Conservation (phyloP, 306 rosid genomes). For the Sechiopsis laciniata region DNA sequence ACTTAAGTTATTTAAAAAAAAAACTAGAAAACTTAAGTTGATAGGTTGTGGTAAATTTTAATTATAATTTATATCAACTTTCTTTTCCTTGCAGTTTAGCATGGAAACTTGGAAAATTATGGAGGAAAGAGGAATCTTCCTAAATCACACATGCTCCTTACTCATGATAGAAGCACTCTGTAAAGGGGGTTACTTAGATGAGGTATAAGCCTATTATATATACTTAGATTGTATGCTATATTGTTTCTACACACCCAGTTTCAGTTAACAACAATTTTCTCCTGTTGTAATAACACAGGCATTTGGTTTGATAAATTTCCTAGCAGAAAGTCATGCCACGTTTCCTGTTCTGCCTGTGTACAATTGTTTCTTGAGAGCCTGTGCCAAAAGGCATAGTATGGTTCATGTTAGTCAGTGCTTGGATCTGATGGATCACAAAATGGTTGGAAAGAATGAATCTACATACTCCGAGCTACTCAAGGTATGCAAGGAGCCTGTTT, state of each 20-base stretch:
- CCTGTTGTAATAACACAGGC: slow-evolving; percentile 46
- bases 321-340: slow-evolving; percentile 41
- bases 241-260: background rate
- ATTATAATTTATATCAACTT: too few relatives aligned
- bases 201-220: slow-evolving; percentile 39
- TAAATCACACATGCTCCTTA: slow-evolving; percentile 40
- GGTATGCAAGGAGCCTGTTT: slow-evolving; percentile 37
- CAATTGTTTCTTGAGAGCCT: slow-evolving; percentile 55
- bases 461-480: slow-evolving; percentile 67
- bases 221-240: background rate
- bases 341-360: slow-evolving; percentile 21
- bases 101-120: slow-evolving; percentile 74
- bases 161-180: slow-evolving; percentile 61
- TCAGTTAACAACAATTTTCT: slow-evolving; percentile 23
- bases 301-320: slow-evolving; percentile 47
- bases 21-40: too few relatives aligned
- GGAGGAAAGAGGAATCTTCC: slow-evolving; percentile 47
- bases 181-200: slow-evolving; percentile 58
- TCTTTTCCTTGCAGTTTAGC: slow-evolving; percentile 54
- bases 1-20: too few relatives aligned
- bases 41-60: too few relatives aligned
- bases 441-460: slow-evolving; percentile 66
- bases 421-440: slow-evolving; percentile 62
- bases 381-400: slow-evolving; percentile 35
- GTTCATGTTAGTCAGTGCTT: slow-evolving; percentile 60